Evolutionary conservation across 1,284 basidiomycete species (phyloP).

Genomic region (Inonotus hispidus): DNA sequence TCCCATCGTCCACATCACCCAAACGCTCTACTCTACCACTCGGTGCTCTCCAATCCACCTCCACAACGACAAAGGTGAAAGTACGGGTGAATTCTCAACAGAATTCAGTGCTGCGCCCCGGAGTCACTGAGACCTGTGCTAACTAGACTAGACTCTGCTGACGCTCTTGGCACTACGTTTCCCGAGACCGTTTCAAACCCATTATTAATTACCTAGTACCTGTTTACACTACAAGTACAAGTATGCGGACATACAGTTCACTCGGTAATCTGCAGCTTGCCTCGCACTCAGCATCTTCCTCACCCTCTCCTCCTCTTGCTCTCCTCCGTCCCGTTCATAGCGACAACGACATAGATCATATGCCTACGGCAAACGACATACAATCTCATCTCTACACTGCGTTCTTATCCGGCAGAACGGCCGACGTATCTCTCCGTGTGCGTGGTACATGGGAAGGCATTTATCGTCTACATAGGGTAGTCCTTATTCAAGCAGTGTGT

Average conservation of each 20-base stretch:
- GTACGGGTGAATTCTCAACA: too few relatives aligned
- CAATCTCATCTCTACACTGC: conserved; percentile 72
- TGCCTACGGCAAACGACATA: conserved; percentile 32
- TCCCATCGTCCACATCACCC: neutral
- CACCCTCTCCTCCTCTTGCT: neutral
- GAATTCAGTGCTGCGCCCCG: too few relatives aligned
- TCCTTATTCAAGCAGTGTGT: conserved; percentile 80
- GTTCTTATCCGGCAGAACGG: conserved; percentile 65
- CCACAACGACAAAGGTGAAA: too few relatives aligned
- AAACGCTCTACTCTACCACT: too few relatives aligned
- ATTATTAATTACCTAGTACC: neutral
- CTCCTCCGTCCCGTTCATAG: conserved; percentile 1
- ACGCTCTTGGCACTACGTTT: neutral
- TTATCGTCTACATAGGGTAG: conserved; percentile 76
- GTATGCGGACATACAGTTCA: conserved; percentile 4
- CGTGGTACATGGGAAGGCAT: conserved; percentile 67
- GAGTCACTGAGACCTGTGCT: neutral
- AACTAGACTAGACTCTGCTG: neutral
- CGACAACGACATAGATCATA: neutral
- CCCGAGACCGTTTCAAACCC: neutral
- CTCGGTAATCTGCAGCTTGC: neutral
- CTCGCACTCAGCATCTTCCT: neutral
- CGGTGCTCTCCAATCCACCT: too few relatives aligned
- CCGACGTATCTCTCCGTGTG: conserved; percentile 72
- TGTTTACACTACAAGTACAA: too few relatives aligned